A percentile compares a stretch with the other conserved stretches of the same genome.
These are phyloP conservation scores for Nepenthes mirabilis DNA, from an alignment of 148 eudicot genomes.

Conservation along the genomic window DNA sequence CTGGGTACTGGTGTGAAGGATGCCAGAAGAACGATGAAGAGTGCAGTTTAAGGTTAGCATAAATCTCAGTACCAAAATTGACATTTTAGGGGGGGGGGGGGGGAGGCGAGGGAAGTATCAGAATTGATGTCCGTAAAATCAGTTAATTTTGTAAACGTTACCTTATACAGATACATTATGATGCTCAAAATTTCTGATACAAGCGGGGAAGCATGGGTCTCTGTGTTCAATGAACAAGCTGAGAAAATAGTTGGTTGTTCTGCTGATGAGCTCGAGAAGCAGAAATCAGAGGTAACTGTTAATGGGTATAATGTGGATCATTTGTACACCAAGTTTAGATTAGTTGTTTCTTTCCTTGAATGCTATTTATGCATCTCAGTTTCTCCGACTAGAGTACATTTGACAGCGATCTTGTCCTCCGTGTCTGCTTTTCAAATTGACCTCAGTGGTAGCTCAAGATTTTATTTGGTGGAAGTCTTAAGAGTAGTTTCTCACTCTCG, in stretches of 20 bases:
- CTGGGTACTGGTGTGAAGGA: slow-evolving; percentile 96
- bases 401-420: no score
- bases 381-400: no score
- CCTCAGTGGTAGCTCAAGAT: neutral
- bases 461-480: neutral
- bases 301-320: no score
- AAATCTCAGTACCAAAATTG: neutral
- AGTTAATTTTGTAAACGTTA: neutral
- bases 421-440: neutral
- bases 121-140: neutral
- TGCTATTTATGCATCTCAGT: no score
- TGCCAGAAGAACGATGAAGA: slow-evolving; percentile 80
- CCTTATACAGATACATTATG: slow-evolving; percentile 59
- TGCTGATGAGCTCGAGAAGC: slow-evolving; percentile 75
- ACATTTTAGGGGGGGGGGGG: neutral
- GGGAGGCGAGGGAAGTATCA: neutral
- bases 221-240: slow-evolving; percentile 83
- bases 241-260: slow-evolving; percentile 76
- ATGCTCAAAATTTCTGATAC: slow-evolving; percentile 56
- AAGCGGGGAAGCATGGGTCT: slow-evolving; percentile 85
- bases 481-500: neutral
- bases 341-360: neutral
- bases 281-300: slow-evolving; percentile 51
- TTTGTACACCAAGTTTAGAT: no score
- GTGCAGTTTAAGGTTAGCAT: slow-evolving; percentile 89